Conservation (phyloP, 1,139 yeast species). For the Pichia sp. region DNA sequence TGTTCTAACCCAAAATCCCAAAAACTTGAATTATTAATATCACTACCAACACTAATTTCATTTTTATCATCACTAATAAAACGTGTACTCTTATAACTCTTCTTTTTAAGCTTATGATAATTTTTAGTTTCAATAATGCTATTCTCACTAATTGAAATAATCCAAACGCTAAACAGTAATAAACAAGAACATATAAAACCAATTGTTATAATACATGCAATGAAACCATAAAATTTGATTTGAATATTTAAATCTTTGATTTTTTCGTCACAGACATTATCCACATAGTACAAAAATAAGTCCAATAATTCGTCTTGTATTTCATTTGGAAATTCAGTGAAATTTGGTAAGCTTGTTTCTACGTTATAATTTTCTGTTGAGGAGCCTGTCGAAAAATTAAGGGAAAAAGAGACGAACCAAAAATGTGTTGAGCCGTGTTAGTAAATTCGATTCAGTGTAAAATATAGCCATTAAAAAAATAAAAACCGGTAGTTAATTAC, state of each 20-base stretch:
- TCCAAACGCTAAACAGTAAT: background rate
- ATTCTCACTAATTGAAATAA: background rate
- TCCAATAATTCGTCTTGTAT: conserved; percentile 6
- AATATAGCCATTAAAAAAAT: background rate
- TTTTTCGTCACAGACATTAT: conserved; percentile 11
- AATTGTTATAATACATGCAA: background rate
- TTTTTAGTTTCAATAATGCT: background rate
- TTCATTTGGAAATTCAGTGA: background rate
- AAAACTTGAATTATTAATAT: background rate
- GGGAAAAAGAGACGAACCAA: background rate
- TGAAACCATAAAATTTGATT: conserved; percentile 5
- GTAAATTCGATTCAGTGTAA: background rate
- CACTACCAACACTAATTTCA: background rate
- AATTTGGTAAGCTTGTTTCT: background rate
- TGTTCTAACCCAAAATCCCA: background rate
- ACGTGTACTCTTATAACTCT: background rate
- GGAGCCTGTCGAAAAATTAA: background rate
- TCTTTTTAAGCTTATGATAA: background rate
- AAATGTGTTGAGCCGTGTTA: conserved; percentile 8
- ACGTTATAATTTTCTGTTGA: background rate
- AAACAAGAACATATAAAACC: background rate
- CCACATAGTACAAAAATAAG: conserved; percentile 8
- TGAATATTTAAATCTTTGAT: conserved; percentile 3
- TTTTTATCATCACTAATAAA: background rate
- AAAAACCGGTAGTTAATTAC: background rate